phyloP scores from a whole-genome alignment of 2,329 filamentous ascomycete genomes.

The Fusarium secorum region DNA sequence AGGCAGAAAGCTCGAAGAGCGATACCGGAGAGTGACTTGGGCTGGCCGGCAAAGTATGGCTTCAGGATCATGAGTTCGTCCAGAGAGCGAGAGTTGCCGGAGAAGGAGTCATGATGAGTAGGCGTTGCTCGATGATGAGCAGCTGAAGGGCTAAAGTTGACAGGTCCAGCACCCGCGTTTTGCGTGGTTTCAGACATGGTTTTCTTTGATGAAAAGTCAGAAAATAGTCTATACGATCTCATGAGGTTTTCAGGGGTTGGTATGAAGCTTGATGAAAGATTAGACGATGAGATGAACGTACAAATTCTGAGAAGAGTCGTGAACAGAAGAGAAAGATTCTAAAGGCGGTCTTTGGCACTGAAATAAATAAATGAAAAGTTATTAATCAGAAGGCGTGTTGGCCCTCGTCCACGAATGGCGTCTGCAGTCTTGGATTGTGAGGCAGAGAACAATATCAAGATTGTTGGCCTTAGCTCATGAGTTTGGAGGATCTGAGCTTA shows the following conservation, averaged over 20 bases:
- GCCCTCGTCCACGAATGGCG: constrained; percentile 36
- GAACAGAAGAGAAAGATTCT: not conserved
- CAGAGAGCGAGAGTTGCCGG: constrained; percentile 26
- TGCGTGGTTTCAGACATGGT: constrained; percentile 23
- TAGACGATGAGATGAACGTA: not conserved
- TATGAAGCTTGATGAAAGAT: not conserved
- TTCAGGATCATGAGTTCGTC: constrained; percentile 43
- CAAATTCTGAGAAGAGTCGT: not conserved
- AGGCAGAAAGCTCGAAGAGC: constrained; percentile 65
- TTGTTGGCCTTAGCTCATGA: constrained; percentile 29
- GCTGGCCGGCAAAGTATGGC: constrained; percentile 54
- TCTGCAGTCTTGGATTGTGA: constrained; percentile 38
- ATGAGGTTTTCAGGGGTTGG: not conserved
- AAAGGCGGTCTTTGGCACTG: not conserved
- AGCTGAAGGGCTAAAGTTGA: constrained; percentile 32
- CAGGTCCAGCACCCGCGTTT: constrained; percentile 1
- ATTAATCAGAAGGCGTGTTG: constrained; percentile 12
- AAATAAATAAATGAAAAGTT: constrained; percentile 1
- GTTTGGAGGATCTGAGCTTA: constrained; percentile 12
- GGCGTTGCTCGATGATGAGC: constrained; percentile 26
- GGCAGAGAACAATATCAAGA: constrained; percentile 42
- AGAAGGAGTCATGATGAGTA: constrained; percentile 27
- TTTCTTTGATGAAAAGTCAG: constrained; percentile 17
- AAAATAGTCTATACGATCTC: constrained; percentile 24
- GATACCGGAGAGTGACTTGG: constrained; percentile 67